A percentile compares a stretch with the other conserved stretches of the same genome.
Evolutionary conservation across 1,139 yeast genomes (phyloP).

Genomic region (Protomyces pachydermus): DNA sequence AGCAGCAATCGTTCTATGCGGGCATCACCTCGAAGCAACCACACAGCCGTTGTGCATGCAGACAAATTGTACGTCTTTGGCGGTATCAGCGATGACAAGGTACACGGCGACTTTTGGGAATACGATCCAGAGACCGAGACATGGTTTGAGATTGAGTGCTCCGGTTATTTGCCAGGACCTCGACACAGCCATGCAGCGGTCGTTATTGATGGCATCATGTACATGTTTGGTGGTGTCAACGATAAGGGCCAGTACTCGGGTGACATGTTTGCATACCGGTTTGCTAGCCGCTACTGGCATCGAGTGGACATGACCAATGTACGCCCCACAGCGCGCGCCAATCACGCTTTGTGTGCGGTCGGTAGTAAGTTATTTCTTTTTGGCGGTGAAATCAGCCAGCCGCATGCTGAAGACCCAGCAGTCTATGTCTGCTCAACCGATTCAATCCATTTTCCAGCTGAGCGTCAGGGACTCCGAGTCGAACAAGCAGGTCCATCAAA

Average conservation of each 20-base stretch:
- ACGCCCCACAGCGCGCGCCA: constrained; percentile 4
- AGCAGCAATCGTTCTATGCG: not conserved
- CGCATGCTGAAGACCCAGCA: not conserved
- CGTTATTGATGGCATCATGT: constrained; percentile 10
- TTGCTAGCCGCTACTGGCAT: constrained; percentile 14
- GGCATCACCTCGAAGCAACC: not conserved
- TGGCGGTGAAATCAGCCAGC: constrained; percentile 12
- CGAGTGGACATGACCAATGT: not conserved
- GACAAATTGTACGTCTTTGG: constrained; percentile 11
- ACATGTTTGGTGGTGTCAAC: constrained; percentile 4
- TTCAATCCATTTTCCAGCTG: not conserved
- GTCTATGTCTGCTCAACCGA: not conserved
- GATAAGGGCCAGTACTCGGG: not conserved
- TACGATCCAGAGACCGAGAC: constrained; percentile 3
- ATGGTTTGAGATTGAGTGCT: not conserved
- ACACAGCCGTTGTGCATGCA: constrained; percentile 1
- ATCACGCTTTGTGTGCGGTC: not conserved
- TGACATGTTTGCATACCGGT: constrained; percentile 2
- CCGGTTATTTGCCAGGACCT: not conserved
- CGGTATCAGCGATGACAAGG: not conserved
- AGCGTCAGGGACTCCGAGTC: not conserved
- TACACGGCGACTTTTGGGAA: constrained; percentile 2
- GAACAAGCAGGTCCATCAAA: not conserved
- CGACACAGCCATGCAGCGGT: constrained; percentile 12
- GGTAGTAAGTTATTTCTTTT: not conserved